Conservation (phyloP, 2,329 filamentous ascomycete species). For the Coniochaeta sp. region DNA sequence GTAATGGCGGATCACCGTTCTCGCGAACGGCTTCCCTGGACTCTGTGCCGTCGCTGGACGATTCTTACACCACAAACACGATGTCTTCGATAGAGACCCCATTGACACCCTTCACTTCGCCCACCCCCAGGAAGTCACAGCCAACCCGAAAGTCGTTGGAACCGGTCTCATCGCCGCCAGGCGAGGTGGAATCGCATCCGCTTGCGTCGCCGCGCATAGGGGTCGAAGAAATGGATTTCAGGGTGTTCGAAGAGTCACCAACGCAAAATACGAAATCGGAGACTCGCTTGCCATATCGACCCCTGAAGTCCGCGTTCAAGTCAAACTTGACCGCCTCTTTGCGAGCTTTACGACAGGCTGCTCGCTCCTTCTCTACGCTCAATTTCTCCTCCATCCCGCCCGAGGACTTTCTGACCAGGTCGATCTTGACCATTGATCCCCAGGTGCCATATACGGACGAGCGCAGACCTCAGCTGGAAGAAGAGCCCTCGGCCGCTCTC, state of each 20-base stretch:
- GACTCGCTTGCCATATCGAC: constrained; percentile 30
- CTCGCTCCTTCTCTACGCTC: constrained; percentile 54
- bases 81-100: constrained; percentile 40
- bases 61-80: constrained; percentile 43
- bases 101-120: constrained; percentile 29
- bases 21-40: constrained; percentile 53
- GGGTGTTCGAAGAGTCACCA: constrained; percentile 28
- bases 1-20: constrained; percentile 41
- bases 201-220: constrained; percentile 31
- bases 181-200: constrained; percentile 44
- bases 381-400: constrained; percentile 57
- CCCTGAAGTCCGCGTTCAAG: constrained; percentile 54
- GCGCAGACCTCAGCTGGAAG: constrained; percentile 53
- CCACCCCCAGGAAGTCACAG: constrained; percentile 30
- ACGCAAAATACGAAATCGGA: constrained; percentile 19
- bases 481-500: constrained; percentile 58
- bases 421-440: constrained; percentile 60
- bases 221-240: constrained; percentile 39
- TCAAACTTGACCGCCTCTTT: constrained; percentile 63
- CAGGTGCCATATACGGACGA: constrained; percentile 62
- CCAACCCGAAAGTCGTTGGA: constrained; percentile 43
- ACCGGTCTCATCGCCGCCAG: constrained; percentile 47
- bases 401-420: constrained; percentile 60
- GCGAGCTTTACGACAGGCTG: constrained; percentile 55
- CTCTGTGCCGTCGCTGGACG: constrained; percentile 52